These are phyloP conservation scores for Penicillium dipodomyicola DNA, from an alignment of 495 filamentous ascomycete genomes.

Conservation along the genomic window DNA sequence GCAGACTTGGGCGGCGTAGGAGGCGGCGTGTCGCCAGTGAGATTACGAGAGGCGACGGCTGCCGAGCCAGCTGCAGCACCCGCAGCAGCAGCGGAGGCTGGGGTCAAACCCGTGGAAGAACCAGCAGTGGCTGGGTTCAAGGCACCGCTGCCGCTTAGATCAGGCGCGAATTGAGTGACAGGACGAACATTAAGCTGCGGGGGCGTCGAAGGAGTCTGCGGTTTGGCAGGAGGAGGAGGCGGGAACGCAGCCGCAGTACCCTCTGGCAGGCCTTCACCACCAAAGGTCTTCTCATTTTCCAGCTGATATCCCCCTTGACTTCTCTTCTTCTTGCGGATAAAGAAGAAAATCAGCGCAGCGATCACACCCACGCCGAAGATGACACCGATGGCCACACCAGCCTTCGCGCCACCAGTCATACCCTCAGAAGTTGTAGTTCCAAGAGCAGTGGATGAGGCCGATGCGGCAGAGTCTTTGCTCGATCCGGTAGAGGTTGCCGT, in stretches of 20 bases:
- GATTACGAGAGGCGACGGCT: slow-evolving; percentile 33
- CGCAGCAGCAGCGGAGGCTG: slow-evolving; percentile 28
- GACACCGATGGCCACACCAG: slow-evolving; percentile 80
- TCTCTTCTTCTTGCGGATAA: slow-evolving; percentile 61
- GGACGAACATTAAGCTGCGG: slow-evolving; percentile 84
- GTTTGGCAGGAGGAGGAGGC: slow-evolving; percentile 34
- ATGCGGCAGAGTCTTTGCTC: slow-evolving; percentile 15
- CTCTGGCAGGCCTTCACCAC: slow-evolving; percentile 28
- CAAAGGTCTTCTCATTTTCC: slow-evolving; percentile 52
- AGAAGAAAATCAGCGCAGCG: slow-evolving; percentile 60
- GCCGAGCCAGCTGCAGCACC: slow-evolving; percentile 30
- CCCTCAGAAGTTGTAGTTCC: slow-evolving; percentile 12
- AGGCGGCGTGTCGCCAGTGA: slow-evolving; percentile 39
- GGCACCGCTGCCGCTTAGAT: slow-evolving; percentile 46
- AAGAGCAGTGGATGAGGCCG: slow-evolving; percentile 18
- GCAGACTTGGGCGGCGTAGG: slow-evolving; percentile 41
- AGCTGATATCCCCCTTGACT: slow-evolving; percentile 50
- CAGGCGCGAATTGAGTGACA: slow-evolving; percentile 82
- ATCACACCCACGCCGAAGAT: slow-evolving; percentile 62
- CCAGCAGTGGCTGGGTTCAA: slow-evolving; percentile 38
- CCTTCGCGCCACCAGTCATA: slow-evolving; percentile 59
- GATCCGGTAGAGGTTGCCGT: slow-evolving; percentile 18
- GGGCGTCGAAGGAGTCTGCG: slow-evolving; percentile 54
- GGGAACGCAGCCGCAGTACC: slow-evolving; percentile 31
- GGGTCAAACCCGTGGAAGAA: slow-evolving; percentile 24